These are phyloP conservation scores for Starmerella apicola DNA, from an alignment of 805 yeast genomes.

Conservation along the genomic window DNA sequence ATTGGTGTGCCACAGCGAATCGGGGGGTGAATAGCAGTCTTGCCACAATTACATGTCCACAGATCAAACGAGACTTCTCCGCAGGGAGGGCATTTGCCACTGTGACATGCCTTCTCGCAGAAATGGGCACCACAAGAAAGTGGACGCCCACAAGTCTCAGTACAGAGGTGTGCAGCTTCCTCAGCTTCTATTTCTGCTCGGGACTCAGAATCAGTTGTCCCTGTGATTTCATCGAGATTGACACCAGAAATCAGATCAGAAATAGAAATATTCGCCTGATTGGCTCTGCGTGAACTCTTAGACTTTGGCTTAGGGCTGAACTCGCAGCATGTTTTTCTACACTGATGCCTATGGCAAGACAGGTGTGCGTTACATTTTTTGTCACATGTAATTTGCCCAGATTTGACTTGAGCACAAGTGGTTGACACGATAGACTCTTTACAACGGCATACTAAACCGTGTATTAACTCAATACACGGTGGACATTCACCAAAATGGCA, in stretches of 20 bases:
- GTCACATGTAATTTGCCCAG: neutral
- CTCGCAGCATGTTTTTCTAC: slow-evolving; percentile 5
- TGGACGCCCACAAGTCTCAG: slow-evolving; percentile 20
- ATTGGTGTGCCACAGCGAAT: slow-evolving; percentile 25
- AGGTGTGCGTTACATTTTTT: slow-evolving; percentile 5
- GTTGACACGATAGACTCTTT: slow-evolving; percentile 15
- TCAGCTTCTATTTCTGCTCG: too few relatives aligned
- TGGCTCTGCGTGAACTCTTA: neutral
- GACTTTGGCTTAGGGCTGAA: neutral
- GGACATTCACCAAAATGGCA: slow-evolving; percentile 12
- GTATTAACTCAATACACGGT: slow-evolving; percentile 3
- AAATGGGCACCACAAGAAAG: slow-evolving; percentile 25
- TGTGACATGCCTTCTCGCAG: slow-evolving; percentile 24
- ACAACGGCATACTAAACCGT: slow-evolving; percentile 5
- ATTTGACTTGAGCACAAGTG: slow-evolving; percentile 11
- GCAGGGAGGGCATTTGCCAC: slow-evolving; percentile 27
- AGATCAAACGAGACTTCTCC: slow-evolving; percentile 24
- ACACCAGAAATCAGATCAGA: neutral
- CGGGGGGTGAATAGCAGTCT: slow-evolving; percentile 24
- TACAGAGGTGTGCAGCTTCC: slow-evolving; percentile 24
- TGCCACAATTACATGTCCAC: slow-evolving; percentile 25
- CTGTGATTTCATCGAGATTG: neutral
- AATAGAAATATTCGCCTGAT: neutral
- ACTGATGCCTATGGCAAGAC: slow-evolving; percentile 8
- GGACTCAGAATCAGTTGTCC: slow-evolving; percentile 1